These are phyloP conservation scores for Saccharomyces cerevisiae DNA, from an alignment of 805 yeast species.

Conservation along the genomic window DNA sequence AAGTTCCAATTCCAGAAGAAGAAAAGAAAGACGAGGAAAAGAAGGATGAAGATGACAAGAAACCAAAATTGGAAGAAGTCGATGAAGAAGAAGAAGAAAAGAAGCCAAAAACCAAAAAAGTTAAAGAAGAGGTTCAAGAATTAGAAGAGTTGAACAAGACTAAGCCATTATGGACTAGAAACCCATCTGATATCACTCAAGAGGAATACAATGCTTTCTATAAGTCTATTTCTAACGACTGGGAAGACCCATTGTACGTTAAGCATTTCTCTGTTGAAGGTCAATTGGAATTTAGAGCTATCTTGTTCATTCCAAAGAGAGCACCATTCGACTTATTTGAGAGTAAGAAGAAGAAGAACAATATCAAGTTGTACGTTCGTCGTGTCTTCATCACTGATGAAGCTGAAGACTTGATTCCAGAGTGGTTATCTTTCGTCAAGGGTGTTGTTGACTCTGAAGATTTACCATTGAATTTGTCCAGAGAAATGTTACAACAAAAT, in stretches of 20 bases:
- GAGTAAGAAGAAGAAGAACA: conserved; percentile 97
- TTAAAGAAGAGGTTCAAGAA: conserved; percentile 90
- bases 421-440: conserved; percentile 93
- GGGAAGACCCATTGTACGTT: conserved; percentile 99
- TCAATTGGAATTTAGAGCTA: conserved; percentile 98
- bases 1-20: conserved; percentile 77
- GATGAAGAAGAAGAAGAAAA: conserved; percentile 56
- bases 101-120: conserved; percentile 72
- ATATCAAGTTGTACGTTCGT: conserved; percentile 97
- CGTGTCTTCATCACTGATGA: conserved; percentile 99
- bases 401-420: conserved; percentile 98
- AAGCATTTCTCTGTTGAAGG: conserved; percentile 99
- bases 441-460: conserved; percentile 99
- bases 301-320: conserved; percentile 94
- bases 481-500: conserved; percentile 99
- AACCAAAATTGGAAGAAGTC: conserved; percentile 69
- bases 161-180: conserved; percentile 98
- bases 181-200: conserved; percentile 93
- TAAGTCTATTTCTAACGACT: conserved; percentile 97
- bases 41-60: conserved; percentile 58
- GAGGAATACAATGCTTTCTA: conserved; percentile 99
- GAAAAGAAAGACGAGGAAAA: conserved; percentile 32
- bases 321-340: conserved; percentile 98
- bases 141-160: conserved; percentile 97
- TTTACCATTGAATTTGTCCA: conserved; percentile 97